These are phyloP conservation scores for Vitis rotundifolia DNA, from an alignment of 164 flowering plant species.

Conservation along the genomic window DNA sequence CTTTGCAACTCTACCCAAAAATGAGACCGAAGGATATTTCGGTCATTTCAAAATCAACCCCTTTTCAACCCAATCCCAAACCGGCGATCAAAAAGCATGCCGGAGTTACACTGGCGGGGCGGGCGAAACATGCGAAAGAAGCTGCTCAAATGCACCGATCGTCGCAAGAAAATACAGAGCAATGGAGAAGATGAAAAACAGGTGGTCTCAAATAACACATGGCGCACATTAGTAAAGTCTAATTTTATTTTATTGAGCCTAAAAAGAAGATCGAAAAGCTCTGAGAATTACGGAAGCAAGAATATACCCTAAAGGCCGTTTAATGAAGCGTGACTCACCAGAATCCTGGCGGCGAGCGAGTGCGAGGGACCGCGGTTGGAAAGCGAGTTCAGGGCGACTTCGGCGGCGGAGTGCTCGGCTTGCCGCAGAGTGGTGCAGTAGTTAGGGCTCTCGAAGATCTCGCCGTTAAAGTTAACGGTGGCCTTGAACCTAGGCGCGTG, in stretches of 20 bases:
- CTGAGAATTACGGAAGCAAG: neutral
- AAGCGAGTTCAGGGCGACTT: conserved; percentile 86
- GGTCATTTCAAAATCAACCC: conserved; percentile 11
- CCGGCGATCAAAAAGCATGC: neutral
- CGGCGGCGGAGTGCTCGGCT: conserved; percentile 99
- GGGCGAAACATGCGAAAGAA: neutral
- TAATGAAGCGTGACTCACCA: conserved; percentile 40
- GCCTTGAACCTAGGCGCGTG: conserved; percentile 99
- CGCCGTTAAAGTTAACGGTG: conserved; percentile 90
- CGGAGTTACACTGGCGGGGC: no score
- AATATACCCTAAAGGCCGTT: neutral
- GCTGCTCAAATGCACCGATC: neutral
- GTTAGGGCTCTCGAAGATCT: conserved; percentile 81
- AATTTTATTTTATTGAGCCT: neutral
- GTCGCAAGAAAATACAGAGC: no score
- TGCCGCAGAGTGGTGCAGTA: conserved; percentile 90
- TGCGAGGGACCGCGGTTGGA: conserved; percentile 82
- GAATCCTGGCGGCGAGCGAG: conserved; percentile 89
- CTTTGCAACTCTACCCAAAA: neutral
- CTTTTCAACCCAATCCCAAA: neutral
- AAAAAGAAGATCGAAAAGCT: no score
- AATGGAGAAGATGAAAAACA: no score
- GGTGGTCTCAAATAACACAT: neutral
- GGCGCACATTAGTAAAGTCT: conserved; percentile 10
- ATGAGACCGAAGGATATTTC: conserved; percentile 14